Evolutionary conservation across 73 alveolate genomes (phyloP).

Genomic region (Stentor coeruleus): DNA sequence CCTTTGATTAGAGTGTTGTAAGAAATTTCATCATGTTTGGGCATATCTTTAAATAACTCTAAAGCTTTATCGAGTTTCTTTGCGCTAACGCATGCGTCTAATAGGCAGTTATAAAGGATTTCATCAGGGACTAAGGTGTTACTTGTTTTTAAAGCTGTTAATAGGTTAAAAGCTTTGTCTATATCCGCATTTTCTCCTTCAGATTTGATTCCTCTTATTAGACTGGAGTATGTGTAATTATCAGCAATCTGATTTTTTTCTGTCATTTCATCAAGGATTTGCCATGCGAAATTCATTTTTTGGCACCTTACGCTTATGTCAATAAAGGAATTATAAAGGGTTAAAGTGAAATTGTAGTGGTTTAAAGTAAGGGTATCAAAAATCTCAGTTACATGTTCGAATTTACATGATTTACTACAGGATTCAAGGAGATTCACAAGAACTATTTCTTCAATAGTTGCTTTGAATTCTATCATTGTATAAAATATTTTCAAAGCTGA

Average conservation of each 20-base stretch:
- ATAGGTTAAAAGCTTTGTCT: background rate
- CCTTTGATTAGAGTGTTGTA: slow-evolving; percentile 91
- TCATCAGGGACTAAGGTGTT: slow-evolving; percentile 38
- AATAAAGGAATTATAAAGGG: no score
- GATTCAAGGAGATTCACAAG: background rate
- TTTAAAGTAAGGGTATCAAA: background rate
- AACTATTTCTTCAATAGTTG: background rate
- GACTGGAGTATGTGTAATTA: slow-evolving; percentile 84
- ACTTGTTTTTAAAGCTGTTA: background rate
- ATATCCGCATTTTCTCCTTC: slow-evolving; percentile 18
- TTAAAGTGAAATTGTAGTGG: slow-evolving; percentile 62
- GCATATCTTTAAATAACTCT: slow-evolving; percentile 61
- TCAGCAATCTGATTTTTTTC: slow-evolving; percentile 57
- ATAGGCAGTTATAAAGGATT: slow-evolving; percentile 54
- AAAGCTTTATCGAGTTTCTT: slow-evolving; percentile 63
- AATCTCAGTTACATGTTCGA: background rate
- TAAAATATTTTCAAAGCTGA: background rate
- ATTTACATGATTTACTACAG: background rate
- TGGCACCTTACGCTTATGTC: slow-evolving; percentile 77
- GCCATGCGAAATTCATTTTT: slow-evolving; percentile 70
- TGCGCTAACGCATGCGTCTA: slow-evolving; percentile 74
- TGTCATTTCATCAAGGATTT: slow-evolving; percentile 64
- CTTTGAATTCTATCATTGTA: background rate
- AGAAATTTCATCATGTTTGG: slow-evolving; percentile 81
- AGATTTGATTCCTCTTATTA: slow-evolving; percentile 60